A percentile compares a stretch with the other conserved stretches of the same genome.
Evolutionary conservation across 257 asterid genomes (phyloP).

Genomic region (Phtheirospermum japonicum): DNA sequence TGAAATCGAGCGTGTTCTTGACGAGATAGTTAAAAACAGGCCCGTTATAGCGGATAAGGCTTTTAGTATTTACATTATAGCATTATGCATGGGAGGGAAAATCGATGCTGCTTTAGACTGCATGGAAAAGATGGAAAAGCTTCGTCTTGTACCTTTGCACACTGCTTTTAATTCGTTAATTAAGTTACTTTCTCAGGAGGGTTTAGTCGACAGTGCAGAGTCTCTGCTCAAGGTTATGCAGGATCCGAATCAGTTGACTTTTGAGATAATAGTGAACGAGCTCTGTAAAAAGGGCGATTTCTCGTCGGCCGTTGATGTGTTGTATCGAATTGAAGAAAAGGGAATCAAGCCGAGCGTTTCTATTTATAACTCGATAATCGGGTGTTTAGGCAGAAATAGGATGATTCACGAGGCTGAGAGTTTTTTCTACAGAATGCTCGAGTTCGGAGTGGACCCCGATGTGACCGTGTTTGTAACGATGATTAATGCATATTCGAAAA

Average conservation of each 20-base stretch:
- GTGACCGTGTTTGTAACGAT: conserved; percentile 46
- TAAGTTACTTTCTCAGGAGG: conserved; percentile 46
- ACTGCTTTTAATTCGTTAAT: conserved; percentile 60
- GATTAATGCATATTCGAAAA: conserved; percentile 57
- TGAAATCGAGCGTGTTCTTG: conserved; percentile 47
- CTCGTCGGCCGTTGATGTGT: conserved; percentile 40
- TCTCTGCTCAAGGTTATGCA: conserved; percentile 47
- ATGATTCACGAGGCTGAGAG: conserved; percentile 43
- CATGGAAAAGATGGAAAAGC: conserved; percentile 43
- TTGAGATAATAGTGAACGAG: conserved; percentile 40
- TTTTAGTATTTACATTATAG: conserved; percentile 55
- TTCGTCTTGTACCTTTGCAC: conserved; percentile 37
- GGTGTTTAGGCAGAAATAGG: conserved; percentile 46
- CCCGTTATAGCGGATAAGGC: conserved; percentile 36
- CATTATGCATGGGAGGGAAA: conserved; percentile 45
- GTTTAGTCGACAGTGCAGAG: conserved; percentile 40
- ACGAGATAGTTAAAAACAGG: conserved; percentile 35
- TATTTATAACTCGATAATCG: conserved; percentile 45
- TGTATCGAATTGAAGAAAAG: conserved; percentile 44
- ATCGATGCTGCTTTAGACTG: conserved; percentile 43
- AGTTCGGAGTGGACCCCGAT: conserved; percentile 48
- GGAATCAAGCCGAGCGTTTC: conserved; percentile 48
- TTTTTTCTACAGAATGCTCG: conserved; percentile 46
- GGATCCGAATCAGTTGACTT: conserved; percentile 44
- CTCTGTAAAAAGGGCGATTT: conserved; percentile 45